Conservation (phyloP, 805 yeast species). For the Yarrowia sp. region DNA sequence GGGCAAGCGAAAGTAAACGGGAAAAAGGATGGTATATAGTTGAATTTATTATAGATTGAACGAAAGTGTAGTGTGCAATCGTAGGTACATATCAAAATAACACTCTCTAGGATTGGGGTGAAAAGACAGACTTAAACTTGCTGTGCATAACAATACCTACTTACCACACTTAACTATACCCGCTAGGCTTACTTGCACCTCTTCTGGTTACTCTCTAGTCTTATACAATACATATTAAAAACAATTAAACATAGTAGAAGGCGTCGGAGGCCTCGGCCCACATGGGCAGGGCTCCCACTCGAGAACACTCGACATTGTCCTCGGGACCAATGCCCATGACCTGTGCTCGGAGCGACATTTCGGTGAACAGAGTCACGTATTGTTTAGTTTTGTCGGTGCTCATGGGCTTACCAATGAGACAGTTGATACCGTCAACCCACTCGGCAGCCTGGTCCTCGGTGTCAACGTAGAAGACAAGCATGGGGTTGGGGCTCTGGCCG, state of each 20-base stretch:
- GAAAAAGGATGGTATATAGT: constrained; percentile 38
- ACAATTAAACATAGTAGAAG: constrained; percentile 42
- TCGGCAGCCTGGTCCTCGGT: constrained; percentile 69
- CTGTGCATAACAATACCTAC: too few species aligned
- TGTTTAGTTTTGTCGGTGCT: constrained; percentile 55
- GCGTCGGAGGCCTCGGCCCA: constrained; percentile 40
- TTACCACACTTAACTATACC: too few species aligned
- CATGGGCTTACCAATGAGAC: constrained; percentile 53
- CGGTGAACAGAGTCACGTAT: constrained; percentile 56
- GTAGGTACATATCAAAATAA: too few species aligned
- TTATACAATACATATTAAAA: constrained; percentile 14
- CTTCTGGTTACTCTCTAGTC: too few species aligned
- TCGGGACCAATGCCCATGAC: constrained; percentile 53
- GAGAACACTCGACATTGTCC: constrained; percentile 37
- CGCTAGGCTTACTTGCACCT: too few species aligned
- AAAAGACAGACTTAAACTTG: too few species aligned
- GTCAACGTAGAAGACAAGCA: constrained; percentile 69
- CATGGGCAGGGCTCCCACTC: constrained; percentile 29
- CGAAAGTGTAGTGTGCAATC: too few species aligned
- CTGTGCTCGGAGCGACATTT: constrained; percentile 59
- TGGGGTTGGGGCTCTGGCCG: constrained; percentile 51
- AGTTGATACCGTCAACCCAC: constrained; percentile 80
- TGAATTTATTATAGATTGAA: neutral
- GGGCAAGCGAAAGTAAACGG: constrained; percentile 44
- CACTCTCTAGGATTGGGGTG: too few species aligned